These are phyloP conservation scores for Aspergillus avenaceus DNA, from an alignment of 495 filamentous ascomycete species.

Conservation along the genomic window DNA sequence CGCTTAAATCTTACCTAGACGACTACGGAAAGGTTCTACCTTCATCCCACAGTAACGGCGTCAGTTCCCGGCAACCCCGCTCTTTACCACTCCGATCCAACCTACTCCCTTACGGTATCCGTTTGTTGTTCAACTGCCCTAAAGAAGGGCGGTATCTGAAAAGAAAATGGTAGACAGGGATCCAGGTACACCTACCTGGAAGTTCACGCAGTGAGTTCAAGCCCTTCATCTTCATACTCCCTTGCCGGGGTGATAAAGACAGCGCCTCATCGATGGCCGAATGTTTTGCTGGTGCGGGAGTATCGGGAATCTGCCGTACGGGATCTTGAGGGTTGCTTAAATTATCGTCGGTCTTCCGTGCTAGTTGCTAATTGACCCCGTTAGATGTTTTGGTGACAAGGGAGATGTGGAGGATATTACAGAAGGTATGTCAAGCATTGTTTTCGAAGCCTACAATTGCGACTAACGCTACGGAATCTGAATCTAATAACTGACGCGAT, in stretches of 20 bases:
- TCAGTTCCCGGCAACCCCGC: not conserved
- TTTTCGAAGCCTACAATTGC: too few relatives aligned
- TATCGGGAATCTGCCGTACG: too few relatives aligned
- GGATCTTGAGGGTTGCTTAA: too few relatives aligned
- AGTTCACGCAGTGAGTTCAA: constrained; percentile 96
- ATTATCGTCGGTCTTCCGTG: not conserved
- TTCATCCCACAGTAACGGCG: not conserved
- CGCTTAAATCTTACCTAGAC: not conserved
- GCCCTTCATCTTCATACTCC: constrained; percentile 5
- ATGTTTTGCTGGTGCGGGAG: not conserved
- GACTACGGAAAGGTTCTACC: not conserved
- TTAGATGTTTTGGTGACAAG: constrained; percentile 98
- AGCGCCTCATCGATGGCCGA: not conserved
- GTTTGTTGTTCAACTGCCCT: constrained; percentile 12
- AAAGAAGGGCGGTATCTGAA: constrained; percentile 32
- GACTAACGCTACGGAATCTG: too few relatives aligned
- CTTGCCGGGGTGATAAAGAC: constrained; percentile 3
- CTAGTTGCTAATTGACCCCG: constrained; percentile 7
- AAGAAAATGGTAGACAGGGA: constrained; percentile 95
- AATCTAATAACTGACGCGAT: constrained; percentile 6
- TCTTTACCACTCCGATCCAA: constrained; percentile 3
- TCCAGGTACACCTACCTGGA: constrained; percentile 91
- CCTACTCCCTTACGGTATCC: not conserved
- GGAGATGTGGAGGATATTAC: constrained; percentile 99
- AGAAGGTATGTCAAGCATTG: constrained; percentile 66